These are phyloP conservation scores for Suillus decipiens DNA, from an alignment of 768 basidiomycete genomes.

Conservation along the genomic window DNA sequence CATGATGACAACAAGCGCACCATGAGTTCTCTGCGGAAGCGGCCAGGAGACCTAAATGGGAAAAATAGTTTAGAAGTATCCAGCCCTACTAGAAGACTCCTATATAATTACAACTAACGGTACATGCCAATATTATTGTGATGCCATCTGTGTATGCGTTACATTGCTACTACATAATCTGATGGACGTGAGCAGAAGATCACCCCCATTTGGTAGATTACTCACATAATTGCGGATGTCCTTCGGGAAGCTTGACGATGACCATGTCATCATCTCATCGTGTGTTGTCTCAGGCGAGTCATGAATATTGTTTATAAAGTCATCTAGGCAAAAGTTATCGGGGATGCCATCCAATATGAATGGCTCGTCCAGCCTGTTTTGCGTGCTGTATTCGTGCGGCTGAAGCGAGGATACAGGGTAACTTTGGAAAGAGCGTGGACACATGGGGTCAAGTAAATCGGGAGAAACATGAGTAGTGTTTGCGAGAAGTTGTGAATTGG, in stretches of 20 bases:
- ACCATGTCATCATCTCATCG: conserved; percentile 11
- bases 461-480: conserved; percentile 11
- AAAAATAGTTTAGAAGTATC: not conserved
- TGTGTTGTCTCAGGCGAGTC: conserved; percentile 16
- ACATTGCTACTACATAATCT: conserved; percentile 23
- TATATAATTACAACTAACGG: conserved; percentile 6
- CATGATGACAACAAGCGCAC: not conserved
- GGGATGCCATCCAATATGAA: conserved; percentile 34
- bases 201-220: conserved; percentile 10
- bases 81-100: not conserved
- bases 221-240: conserved; percentile 38
- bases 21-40: not conserved
- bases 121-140: conserved; percentile 7
- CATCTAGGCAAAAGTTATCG: conserved; percentile 28
- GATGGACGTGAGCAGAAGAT: conserved; percentile 14
- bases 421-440: conserved; percentile 14
- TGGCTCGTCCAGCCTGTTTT: conserved; percentile 23
- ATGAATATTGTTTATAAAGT: conserved; percentile 18
- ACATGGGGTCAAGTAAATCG: not conserved
- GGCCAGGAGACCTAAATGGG: not conserved
- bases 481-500: not conserved
- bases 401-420: not conserved
- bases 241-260: conserved; percentile 28
- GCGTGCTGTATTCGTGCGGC: conserved; percentile 10
- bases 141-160: not conserved